A percentile compares a stretch with the other conserved stretches of the same genome.
These are phyloP conservation scores for Candida endomychidarum DNA, from an alignment of 805 yeast species.

Conservation along the genomic window DNA sequence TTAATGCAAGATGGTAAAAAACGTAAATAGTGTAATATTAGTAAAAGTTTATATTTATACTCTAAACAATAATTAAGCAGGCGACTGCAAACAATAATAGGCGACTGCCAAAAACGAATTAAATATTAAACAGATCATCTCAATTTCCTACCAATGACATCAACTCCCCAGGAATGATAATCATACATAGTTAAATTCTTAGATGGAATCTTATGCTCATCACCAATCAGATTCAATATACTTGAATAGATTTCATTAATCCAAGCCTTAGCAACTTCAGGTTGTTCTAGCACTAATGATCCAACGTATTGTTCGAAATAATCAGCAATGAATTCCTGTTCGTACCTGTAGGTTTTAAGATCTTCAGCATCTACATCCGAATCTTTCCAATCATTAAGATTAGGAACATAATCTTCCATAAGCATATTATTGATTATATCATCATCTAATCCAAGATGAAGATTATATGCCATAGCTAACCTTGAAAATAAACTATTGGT, in stretches of 20 bases:
- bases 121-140: conserved; percentile 1
- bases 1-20: conserved; percentile 29
- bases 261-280: conserved; percentile 35
- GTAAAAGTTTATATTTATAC: too few relatives aligned
- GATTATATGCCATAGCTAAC: conserved; percentile 34
- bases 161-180: conserved; percentile 24
- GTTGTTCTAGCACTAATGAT: conserved; percentile 39
- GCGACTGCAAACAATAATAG: too few relatives aligned
- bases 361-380: background rate
- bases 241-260: conserved; percentile 30
- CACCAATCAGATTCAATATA: conserved; percentile 29
- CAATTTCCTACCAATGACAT: conserved; percentile 34
- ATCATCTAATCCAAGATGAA: conserved; percentile 37
- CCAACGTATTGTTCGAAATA: conserved; percentile 45
- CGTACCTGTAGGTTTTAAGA: conserved; percentile 24
- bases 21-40: conserved; percentile 6
- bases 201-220: conserved; percentile 16
- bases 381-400: conserved; percentile 16
- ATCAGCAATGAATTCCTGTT: conserved; percentile 43
- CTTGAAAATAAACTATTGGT: conserved; percentile 40
- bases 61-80: too few relatives aligned
- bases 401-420: conserved; percentile 29
- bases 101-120: too few relatives aligned
- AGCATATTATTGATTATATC: conserved; percentile 22
- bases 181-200: conserved; percentile 14